Conservation (phyloP, 192 early-diverging fungal genomes). For the Coemansia umbellata region DNA sequence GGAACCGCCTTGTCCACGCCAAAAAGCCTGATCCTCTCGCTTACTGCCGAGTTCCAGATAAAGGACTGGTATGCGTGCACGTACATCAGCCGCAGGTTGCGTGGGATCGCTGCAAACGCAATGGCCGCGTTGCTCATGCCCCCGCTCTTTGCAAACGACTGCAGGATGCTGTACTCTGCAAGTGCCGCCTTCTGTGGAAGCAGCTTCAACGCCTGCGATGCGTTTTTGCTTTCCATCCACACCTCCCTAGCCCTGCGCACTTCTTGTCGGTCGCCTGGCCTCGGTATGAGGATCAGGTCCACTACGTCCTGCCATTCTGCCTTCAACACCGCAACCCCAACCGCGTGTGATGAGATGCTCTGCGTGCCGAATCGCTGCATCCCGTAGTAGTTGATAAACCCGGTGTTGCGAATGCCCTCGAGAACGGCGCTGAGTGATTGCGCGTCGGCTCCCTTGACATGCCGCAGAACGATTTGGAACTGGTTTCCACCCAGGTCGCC, state of each 20-base stretch:
- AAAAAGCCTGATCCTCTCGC: constrained; percentile 65
- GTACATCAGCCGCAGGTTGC: constrained; percentile 87
- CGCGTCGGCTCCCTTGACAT: constrained; percentile 51
- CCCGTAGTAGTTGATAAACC: constrained; percentile 98
- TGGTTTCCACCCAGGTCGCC: constrained; percentile 89
- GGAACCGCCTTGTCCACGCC: constrained; percentile 63
- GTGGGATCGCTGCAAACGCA: constrained; percentile 72
- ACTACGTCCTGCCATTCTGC: constrained; percentile 69
- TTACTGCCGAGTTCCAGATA: constrained; percentile 87
- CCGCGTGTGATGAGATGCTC: constrained; percentile 70
- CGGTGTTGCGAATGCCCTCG: constrained; percentile 60
- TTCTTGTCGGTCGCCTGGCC: constrained; percentile 67
- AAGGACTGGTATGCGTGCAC: constrained; percentile 94
- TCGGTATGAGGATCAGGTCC: constrained; percentile 78
- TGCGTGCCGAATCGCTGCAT: constrained; percentile 97
- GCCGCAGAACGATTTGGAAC: constrained; percentile 80
- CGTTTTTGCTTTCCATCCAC: constrained; percentile 65
- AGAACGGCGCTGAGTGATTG: constrained; percentile 56
- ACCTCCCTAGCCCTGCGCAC: constrained; percentile 59
- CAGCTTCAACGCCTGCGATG: constrained; percentile 55
- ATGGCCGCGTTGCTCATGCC: constrained; percentile 49
- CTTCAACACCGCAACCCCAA: constrained; percentile 73
- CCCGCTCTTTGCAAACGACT: constrained; percentile 51
- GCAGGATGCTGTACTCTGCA: constrained; percentile 74
- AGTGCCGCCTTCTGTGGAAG: constrained; percentile 62